Percentiles rank a stretch among this genome's conserved stretches.
Conservation (phyloP, 768 basidiomycete species). For the Clitopilus hobsonii region DNA sequence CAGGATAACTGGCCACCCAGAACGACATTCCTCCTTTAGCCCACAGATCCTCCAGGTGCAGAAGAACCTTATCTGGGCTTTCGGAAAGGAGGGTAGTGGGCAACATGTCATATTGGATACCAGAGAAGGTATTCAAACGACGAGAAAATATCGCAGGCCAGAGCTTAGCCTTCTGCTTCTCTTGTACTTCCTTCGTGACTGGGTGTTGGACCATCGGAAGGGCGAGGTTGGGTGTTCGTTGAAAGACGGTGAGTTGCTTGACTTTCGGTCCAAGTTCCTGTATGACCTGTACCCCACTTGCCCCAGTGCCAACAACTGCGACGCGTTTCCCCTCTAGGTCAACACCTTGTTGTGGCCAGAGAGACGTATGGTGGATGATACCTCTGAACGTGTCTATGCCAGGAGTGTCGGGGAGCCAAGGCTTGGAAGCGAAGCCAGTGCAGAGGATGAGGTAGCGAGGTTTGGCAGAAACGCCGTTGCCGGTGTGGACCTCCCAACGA, state of each 20-base stretch:
- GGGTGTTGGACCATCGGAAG: neutral
- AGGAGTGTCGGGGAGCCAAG: slow-evolving; percentile 7
- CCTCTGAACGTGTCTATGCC: slow-evolving; percentile 13
- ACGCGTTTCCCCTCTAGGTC: slow-evolving; percentile 12
- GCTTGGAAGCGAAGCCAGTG: slow-evolving; percentile 10
- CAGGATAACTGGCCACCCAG: slow-evolving; percentile 4
- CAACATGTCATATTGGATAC: neutral
- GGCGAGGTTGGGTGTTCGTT: neutral
- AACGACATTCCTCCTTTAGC: slow-evolving; percentile 8
- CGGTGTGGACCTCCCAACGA: slow-evolving; percentile 10
- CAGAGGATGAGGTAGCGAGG: slow-evolving; percentile 11
- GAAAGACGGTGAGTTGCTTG: neutral
- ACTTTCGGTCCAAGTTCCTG: neutral
- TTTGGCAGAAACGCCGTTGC: slow-evolving; percentile 5
- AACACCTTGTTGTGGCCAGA: slow-evolving; percentile 9
- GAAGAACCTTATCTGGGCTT: slow-evolving; percentile 10
- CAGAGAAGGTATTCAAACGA: neutral
- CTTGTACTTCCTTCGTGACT: neutral
- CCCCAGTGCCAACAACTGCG: slow-evolving; percentile 15
- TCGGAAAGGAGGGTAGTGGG: neutral
- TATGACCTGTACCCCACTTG: slow-evolving; percentile 8
- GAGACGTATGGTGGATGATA: slow-evolving; percentile 8
- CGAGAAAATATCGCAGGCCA: neutral
- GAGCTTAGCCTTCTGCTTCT: neutral
- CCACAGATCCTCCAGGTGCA: slow-evolving; percentile 11